Base-by-base conservation (phyloP, 108 stramenopile species). In the Pinguiococcus pyrenoidosus region DNA sequence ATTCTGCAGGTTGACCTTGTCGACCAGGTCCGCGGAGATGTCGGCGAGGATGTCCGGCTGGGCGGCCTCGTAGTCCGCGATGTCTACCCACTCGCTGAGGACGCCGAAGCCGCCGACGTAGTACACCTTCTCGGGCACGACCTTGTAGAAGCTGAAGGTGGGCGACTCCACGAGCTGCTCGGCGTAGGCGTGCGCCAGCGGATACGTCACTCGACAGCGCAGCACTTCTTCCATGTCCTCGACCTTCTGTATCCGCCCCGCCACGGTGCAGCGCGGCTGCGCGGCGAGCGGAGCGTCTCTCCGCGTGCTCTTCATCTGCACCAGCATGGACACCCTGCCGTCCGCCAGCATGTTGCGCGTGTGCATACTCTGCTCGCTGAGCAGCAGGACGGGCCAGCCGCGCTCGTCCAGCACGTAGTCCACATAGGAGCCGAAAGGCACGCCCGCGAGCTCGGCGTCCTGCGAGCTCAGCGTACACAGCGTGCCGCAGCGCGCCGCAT, bases 31-130 rank as follows among this genome's bases (percentile, higher is more conserved):
- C 13, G 79, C 27, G 10, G 87, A 86, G 34, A 90, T 86, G 61
- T 85, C 73, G n/a, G 93, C 88, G 50, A 95, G 56, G 44, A 90
- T 84, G 57, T 96, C 90, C 6, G 90, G 85, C 38, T 71, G 56
- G 39, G 89, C 82, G 1, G 58, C 42, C 59, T 64, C 62, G 54
- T 96, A 92, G 32, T 92, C 88, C 29, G 72, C 61, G 0, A 81
- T 67, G 5, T 80, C 72, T 2, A 96, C 83, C 94, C 91, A 96
- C 52, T 85, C 83, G 9, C 85, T 66, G 54, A 69, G 62, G 10
- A 92, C 94, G 43, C 94, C 94, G 56, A 88, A 92, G 20, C 94
- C 94, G 36, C 94, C 94, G 6, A 92, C 87, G 54, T 77, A 96
- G 65, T 92, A 91, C 55, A 92, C 80, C 46, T 73, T 76, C 39